Evolutionary conservation across 176 grass and related monocot species (phyloP), one percentile per base, ranked within the genome.

Genomic region (Puya raimondii): DNA sequence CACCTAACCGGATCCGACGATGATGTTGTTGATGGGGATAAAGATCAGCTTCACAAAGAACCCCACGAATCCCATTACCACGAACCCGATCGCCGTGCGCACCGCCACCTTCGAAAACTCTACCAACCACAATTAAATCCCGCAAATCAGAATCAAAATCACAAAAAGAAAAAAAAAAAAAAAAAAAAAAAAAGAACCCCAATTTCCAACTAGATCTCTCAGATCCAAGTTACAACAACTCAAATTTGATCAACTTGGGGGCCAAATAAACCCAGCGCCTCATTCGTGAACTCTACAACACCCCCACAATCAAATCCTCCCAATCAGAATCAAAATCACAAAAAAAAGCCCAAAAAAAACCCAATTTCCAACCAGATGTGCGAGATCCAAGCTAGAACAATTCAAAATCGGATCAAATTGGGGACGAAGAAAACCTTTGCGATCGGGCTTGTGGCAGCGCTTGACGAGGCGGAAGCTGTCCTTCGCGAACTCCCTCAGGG

Each of bases 21-120:
- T 89, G 78, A 89, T 89, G 78, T 94, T 89, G 86, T 94, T 89
- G 83, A 94, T 94, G 27, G 90, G 90, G 69, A 87, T 89, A 73
- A 89, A 94, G 50, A 94, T 89, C 48, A 89, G 74, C 71, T 89
- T 89, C 65, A 93, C 86, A 68, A 94, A 94, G 83, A 94, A 94
- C 0, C 86, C 83, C 3, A 89, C 90, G 78, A 94, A 94, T 0
- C 86, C 86, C 90, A 94, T 89, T 71, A 87, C 90, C 47, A 94
- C 81, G 74, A 87, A 87, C 61, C 86, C 86, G 17, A 89, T 84
- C 48, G 83, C 90, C 47, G 91, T 90, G 61, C 91, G 83, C 56
- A 83, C 61, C 11, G 91, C 87, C 84, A 95, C 84, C 91, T 95
- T 95, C 54, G 84, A 87, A 75, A 96, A 96, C 58, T 96, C 91